Evolutionary conservation across 108 stramenopile genomes (phyloP).

Genomic region (Cyclotella choctawhatcheeana): DNA sequence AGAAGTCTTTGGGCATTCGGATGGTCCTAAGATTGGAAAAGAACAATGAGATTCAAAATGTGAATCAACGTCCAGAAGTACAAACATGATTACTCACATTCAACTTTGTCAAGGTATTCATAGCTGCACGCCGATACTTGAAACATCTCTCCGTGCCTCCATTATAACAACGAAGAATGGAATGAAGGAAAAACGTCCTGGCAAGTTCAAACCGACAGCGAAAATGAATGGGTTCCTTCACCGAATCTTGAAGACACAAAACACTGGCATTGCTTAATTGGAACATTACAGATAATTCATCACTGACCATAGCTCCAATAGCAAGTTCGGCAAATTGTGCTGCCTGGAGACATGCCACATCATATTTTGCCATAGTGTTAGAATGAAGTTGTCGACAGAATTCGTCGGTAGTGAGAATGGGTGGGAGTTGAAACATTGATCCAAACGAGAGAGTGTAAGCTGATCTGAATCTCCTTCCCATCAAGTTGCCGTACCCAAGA

Average conservation of each 20-base stretch:
- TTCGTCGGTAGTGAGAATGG: constrained; percentile 78
- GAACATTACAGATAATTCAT: constrained; percentile 52
- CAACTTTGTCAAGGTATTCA: constrained; percentile 66
- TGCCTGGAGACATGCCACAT: constrained; percentile 74
- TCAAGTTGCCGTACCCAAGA: constrained; percentile 55
- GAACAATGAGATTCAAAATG: background rate
- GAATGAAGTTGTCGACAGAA: constrained; percentile 57
- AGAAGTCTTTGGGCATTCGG: constrained; percentile 52
- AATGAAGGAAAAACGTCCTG: constrained; percentile 75
- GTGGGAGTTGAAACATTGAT: constrained; percentile 74
- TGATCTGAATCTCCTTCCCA: constrained; percentile 73
- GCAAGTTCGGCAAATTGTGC: constrained; percentile 86
- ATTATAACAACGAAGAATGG: constrained; percentile 69
- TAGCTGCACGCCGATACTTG: constrained; percentile 79
- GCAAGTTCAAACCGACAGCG: constrained; percentile 72
- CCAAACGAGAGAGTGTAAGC: constrained; percentile 76
- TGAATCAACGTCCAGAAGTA: background rate
- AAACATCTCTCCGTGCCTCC: constrained; percentile 84
- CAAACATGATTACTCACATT: constrained; percentile 49
- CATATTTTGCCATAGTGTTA: constrained; percentile 64
- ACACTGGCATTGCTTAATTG: constrained; percentile 82
- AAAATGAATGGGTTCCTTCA: constrained; percentile 48
- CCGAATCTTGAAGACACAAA: constrained; percentile 70
- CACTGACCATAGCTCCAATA: constrained; percentile 76
- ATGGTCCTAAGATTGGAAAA: background rate